Base-by-base conservation (phyloP, 345 rosid genomes). In the Alliaria petiolata region DNA sequence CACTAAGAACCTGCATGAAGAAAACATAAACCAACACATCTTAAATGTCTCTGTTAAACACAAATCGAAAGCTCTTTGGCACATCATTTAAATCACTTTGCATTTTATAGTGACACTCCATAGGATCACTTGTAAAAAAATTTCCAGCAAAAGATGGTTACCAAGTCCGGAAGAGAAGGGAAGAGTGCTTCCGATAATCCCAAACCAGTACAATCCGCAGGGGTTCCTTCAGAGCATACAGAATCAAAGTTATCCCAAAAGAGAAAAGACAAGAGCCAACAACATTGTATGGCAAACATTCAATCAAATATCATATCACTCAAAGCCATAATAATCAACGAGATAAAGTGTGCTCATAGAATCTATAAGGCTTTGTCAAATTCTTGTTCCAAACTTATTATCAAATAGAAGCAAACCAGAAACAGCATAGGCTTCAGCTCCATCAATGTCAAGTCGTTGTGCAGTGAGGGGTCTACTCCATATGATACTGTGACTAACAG, bases 151-250 rank as follows among this genome's bases (percentile, higher is more conserved):
- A 26, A 60, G 51, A 68, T 52, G 67, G 55, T 36, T 87, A 93
- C 98, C 96, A 93, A 77, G 72, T 91, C 89, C 81, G 97, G 95
- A 80, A 77, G 56, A 20, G 81, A 83, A 57, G 96, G 87, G 77
- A 93, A 93, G 17, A 93, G 82, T 4, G 81, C 84, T 65, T 74
- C 72, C 0, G 95, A 89, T 78, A 93, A 20, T 22, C 97, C 98
- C 63, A 93, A 68, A 49, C 91, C 85, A 55, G 95, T 78, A 67
- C 95, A 93, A 77, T 93, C 98, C 35, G 92, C 97, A 10, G 97
- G 98, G 38, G 97, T 93, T 76, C 98, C 97, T 93, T 78, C 74
- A 84, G 30, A 59, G 42, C 15, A 70, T 22, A 75, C 42, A 64
- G 6, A 65, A 46, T 17, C 26, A n/a, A 9, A 35, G 38, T 62